Evolutionary conservation across 108 stramenopile species (phyloP).

Genomic region (Chaetoceros tenuissimus): DNA sequence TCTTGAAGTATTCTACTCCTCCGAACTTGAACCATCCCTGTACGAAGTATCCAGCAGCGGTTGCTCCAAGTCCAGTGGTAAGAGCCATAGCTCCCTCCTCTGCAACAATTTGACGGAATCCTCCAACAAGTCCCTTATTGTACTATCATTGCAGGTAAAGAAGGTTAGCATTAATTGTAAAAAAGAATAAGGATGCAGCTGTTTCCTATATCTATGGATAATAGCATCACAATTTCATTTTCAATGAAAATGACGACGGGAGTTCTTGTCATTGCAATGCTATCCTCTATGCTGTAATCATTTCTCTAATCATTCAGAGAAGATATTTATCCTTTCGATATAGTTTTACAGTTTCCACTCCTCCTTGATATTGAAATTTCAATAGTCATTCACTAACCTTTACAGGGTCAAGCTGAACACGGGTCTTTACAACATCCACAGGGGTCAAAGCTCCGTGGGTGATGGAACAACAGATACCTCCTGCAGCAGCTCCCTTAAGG

Average conservation of each 20-base stretch:
- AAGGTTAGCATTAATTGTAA: slow-evolving; percentile 12
- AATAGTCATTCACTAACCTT: slow-evolving; percentile 68
- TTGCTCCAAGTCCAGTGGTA: slow-evolving; percentile 95
- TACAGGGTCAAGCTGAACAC: slow-evolving; percentile 88
- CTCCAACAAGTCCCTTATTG: slow-evolving; percentile 89
- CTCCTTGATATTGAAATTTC: neutral
- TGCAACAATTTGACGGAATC: slow-evolving; percentile 81
- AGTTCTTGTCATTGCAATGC: too few relatives aligned
- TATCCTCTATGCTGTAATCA: too few relatives aligned
- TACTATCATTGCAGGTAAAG: slow-evolving; percentile 33
- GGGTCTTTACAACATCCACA: slow-evolving; percentile 96
- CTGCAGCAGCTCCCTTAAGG: slow-evolving; percentile 83
- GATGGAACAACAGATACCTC: slow-evolving; percentile 96
- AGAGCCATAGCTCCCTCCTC: slow-evolving; percentile 93
- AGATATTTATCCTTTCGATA: too few relatives aligned
- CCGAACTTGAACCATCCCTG: slow-evolving; percentile 99
- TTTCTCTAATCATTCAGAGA: too few relatives aligned
- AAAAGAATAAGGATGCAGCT: too few relatives aligned
- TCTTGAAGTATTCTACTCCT: slow-evolving; percentile 98
- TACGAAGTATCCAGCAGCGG: slow-evolving; percentile 93
- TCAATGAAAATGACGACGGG: too few relatives aligned
- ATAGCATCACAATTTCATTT: too few relatives aligned
- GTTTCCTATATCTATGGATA: too few relatives aligned
- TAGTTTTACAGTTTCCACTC: too few relatives aligned
- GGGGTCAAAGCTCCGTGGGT: slow-evolving; percentile 94